Percentiles rank a stretch among this genome's conserved stretches.
Conservation (phyloP, 495 filamentous ascomycete species). For the Cladorrhinum samala region DNA sequence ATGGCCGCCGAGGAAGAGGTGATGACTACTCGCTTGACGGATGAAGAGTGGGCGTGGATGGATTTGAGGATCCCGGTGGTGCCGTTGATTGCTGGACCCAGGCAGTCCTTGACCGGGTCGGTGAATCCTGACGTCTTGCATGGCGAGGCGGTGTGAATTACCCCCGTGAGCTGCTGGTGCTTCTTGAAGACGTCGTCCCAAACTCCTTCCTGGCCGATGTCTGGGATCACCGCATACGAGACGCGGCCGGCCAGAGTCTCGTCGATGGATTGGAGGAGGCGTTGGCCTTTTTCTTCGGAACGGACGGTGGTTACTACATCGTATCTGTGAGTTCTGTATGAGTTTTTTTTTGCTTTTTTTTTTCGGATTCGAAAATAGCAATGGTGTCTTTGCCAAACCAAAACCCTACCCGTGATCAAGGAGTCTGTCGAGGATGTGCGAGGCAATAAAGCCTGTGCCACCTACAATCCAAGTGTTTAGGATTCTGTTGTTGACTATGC, state of each 20-base stretch:
- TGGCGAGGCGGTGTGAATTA: conserved; percentile 42
- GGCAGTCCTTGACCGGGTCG: conserved; percentile 34
- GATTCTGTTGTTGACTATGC: too few species aligned
- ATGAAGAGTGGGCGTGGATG: conserved; percentile 25
- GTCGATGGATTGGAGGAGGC: conserved; percentile 28
- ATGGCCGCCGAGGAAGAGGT: conserved; percentile 43
- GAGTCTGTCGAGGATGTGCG: conserved; percentile 32
- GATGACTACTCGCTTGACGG: conserved; percentile 38
- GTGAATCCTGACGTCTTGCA: conserved; percentile 28
- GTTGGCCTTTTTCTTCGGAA: conserved; percentile 33
- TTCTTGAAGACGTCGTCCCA: conserved; percentile 33
- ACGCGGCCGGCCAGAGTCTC: conserved; percentile 8
- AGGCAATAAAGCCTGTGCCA: conserved; percentile 38
- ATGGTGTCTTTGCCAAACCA: too few species aligned
- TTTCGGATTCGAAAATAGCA: too few species aligned
- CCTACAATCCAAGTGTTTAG: conserved; percentile 24
- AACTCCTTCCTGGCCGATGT: conserved; percentile 28
- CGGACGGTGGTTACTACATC: conserved; percentile 34
- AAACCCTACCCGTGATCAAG: conserved; percentile 24
- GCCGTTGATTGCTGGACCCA: conserved; percentile 40
- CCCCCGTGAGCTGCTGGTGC: conserved; percentile 30
- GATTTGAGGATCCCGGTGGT: conserved; percentile 37
- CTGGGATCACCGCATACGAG: conserved; percentile 30
- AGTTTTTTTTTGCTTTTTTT: too few species aligned
- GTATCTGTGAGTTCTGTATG: too few species aligned